Base-by-base conservation (phyloP, 1,284 basidiomycete species). In the Ceratobasidium sp. region DNA sequence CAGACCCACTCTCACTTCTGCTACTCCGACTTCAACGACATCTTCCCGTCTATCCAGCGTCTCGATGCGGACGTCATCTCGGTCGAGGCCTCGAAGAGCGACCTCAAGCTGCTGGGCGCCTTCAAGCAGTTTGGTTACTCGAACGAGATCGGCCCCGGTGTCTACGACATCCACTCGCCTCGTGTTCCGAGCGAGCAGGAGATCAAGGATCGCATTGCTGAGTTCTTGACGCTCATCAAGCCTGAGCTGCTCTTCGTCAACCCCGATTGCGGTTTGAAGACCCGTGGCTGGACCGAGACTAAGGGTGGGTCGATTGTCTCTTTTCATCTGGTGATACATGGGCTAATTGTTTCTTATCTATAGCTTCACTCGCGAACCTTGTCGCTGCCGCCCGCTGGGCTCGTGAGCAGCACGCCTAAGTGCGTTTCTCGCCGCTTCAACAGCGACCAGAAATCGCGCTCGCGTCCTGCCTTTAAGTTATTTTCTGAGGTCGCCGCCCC, bases 21-120 rank as follows among this genome's bases (percentile, higher is more conserved):
- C 85, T 95, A 94, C 86, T 94, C 93, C 73, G 92, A 94, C 83
- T 99, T 98, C 81, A 93, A 92, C 85, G 94, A 97, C 83, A 97
- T 98, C 85, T 98, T 98, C 93, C 89, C 93, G 71, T 96, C 94
- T 78, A 98, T 99, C 82, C 92, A 97, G 83, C 91, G 92, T 78
- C 92, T 99, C 75, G 97, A 99, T 80, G 96, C 97, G 78, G 97
- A 99, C 83, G 96, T 98, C 83, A 98, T 99, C 85, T 98, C 96
- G 70, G 98, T 99, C 80, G 97, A 98, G 85, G 96, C 96, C 74
- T 96, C 94, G 76, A 97, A 97, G 92, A 92, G 91, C 79, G 95
- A 97, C 87, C 91, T 97, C 89, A 98, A 99, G 87, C 88, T 99
- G 75, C 87, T 99, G 79, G 88, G 91, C 76, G 95, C 95, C 79